Conservation (phyloP, 2,329 filamentous ascomycete genomes). For the Chlorencoelia australis region DNA sequence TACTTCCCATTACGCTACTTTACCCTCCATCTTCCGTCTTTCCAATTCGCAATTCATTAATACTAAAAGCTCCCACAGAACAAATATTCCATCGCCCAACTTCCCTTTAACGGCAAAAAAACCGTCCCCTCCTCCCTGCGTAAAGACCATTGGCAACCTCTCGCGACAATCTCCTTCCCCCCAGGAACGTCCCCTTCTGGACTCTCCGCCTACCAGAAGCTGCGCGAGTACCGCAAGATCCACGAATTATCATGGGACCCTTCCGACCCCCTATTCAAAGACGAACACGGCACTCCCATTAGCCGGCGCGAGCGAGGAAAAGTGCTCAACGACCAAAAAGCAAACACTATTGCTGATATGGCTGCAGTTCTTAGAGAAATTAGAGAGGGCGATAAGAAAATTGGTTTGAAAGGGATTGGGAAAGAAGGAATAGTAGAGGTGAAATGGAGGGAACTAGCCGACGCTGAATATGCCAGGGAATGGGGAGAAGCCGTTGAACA, state of each 20-base stretch:
- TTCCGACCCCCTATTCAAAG: background rate
- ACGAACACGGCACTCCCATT: conserved; percentile 2
- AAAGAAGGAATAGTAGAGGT: conserved; percentile 17
- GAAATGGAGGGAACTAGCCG: conserved; percentile 27
- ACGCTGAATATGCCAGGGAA: conserved; percentile 29
- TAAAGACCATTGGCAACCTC: conserved; percentile 56
- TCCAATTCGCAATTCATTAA: background rate
- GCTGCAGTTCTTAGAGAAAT: conserved; percentile 31
- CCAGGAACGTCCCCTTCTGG: conserved; percentile 42
- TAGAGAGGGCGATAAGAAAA: conserved; percentile 4
- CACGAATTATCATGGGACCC: conserved; percentile 52
- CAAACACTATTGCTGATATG: conserved; percentile 53
- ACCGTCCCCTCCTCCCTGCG: conserved; percentile 51
- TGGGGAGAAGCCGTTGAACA: conserved; percentile 29
- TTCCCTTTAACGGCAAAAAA: conserved; percentile 61
- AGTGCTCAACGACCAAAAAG: conserved; percentile 49
- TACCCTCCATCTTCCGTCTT: background rate
- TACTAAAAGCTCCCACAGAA: conserved; percentile 26
- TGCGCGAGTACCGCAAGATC: conserved; percentile 52
- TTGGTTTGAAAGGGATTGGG: conserved; percentile 5
- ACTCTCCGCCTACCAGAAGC: conserved; percentile 49
- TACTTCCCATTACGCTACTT: background rate
- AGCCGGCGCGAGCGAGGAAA: conserved; percentile 35
- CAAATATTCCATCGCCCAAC: conserved; percentile 41
- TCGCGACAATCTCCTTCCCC: conserved; percentile 50